Evolutionary conservation across 331 rosid genomes (phyloP), one percentile per base, ranked within the genome.

Genomic region (Pyrus hybrid): DNA sequence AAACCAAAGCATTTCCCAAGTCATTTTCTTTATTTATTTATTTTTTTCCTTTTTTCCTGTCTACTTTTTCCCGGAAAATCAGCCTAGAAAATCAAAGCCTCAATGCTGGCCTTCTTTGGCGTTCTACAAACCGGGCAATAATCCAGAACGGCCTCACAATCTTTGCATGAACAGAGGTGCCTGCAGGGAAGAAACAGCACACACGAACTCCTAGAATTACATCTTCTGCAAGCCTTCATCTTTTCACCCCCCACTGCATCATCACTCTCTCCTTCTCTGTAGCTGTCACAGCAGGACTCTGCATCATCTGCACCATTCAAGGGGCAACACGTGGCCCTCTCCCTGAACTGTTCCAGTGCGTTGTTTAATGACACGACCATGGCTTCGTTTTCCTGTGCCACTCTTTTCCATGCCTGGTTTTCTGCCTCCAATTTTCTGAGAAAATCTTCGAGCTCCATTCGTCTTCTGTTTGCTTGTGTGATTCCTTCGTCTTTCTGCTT

Each of bases 91-190:
- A 86, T 83, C 72, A 84, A 69, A 70, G 93, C 83, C 86, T 92
- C 96, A 66, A 92, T 88, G 61, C 80, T 81, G 43, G 86, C 86
- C 67, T 88, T 95, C 90, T 90, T 92, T 23, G 78, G 84, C 80
- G 80, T 67, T 66, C 56, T 61, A 76, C 98, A 91, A 8, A 92
- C 86, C 6, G 98, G 99, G 77, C 98, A 95, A 65, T 83, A 79
- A 75, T 90, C 84, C 62, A 95, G 85, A 35, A 68, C 69, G 25
- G 81, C n/a, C 68, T 91, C 93, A 16, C 99, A 95, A 60, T 21
- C 81, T 75, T 81, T 82, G 89, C 99, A 95, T 54, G 89, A 92
- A 82, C 94, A 89, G 32, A 91, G 93, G 71, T 91, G 98, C 63
- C 97, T 81, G 77, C 97, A 90, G 67, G 98, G 96, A 75, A 93